Evolutionary conservation across 2,329 filamentous ascomycete genomes (phyloP).

Genomic region (Ophiostoma novo-ulmi): DNA sequence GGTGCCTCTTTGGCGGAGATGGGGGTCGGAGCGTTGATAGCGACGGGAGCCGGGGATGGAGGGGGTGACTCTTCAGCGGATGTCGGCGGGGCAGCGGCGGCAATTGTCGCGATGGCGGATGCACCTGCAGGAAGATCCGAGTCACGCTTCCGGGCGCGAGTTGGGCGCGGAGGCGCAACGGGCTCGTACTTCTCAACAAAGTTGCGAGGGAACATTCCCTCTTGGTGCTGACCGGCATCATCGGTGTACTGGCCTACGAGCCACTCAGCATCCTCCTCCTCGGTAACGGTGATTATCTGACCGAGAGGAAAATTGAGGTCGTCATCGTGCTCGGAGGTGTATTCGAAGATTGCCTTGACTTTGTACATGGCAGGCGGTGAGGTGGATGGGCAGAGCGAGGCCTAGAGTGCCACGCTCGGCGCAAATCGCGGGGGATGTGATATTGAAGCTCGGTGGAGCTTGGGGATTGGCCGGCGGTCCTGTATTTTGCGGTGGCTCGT

Average conservation of each 20-base stretch:
- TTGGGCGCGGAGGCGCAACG: slow-evolving; percentile 78
- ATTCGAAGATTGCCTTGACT: slow-evolving; percentile 95
- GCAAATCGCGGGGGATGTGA: not conserved
- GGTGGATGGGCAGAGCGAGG: slow-evolving; percentile 17
- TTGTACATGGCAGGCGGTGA: slow-evolving; percentile 64
- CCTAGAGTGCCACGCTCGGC: slow-evolving; percentile 2
- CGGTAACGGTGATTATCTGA: slow-evolving; percentile 90
- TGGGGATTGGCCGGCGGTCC: not conserved
- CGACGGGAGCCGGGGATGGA: slow-evolving; percentile 13
- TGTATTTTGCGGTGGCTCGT: not conserved
- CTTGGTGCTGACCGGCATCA: slow-evolving; percentile 64
- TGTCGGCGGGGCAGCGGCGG: slow-evolving; percentile 27
- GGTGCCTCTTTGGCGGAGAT: not conserved
- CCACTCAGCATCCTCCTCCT: slow-evolving; percentile 91
- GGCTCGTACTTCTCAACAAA: slow-evolving; percentile 97
- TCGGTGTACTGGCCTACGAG: slow-evolving; percentile 84
- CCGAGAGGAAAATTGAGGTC: slow-evolving; percentile 81
- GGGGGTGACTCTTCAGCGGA: slow-evolving; percentile 28
- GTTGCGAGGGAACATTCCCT: slow-evolving; percentile 91
- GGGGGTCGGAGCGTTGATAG: not conserved
- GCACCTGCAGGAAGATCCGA: slow-evolving; percentile 27
- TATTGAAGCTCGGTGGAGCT: not conserved
- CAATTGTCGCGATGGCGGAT: slow-evolving; percentile 29
- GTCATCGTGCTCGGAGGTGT: slow-evolving; percentile 86
- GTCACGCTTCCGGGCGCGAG: slow-evolving; percentile 68